Evolutionary conservation across 805 yeast species (phyloP), one percentile per base, ranked within the genome.

Genomic region (Yarrowia bubula): DNA sequence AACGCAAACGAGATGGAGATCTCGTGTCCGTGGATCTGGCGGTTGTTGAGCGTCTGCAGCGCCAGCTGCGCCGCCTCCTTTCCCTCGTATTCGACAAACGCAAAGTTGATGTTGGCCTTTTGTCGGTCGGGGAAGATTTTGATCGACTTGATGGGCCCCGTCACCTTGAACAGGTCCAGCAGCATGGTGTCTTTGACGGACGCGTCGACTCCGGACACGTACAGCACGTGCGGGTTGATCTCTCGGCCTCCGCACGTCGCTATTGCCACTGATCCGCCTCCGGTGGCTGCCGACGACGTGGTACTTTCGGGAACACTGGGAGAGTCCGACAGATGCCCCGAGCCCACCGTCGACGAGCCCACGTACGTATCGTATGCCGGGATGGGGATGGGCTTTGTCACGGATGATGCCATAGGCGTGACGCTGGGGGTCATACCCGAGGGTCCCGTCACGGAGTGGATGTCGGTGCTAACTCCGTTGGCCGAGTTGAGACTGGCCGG

Each of bases 1-100:
- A 80, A 90, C 8, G 97, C 97, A 87, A 90, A 89, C 69, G 89
- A 88, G 72, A 90, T 83, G 67, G 81, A 83, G 66, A 91, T 80
- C 51, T 82, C 85, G 41, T 80, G 77, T 68, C 84, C 84, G 66
- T 88, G 73, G 35, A 80, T 75, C 1, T 71, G 68, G 57, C 82
- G 76, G 15, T 90, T 91, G 70, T 87, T 83, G 66, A 89, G 78
- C 10, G 84, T 76, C 61, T 81, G 81, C 64, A 86, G 77, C 1
- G 95, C 93, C 67, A 78, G 77, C 42, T 80, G 81, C 1, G 96
- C 96, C 37, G 80, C 79, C 37, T 77, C 79, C 44, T 84, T 81
- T 60, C 77, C 78, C 31, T 80, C 84, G 70, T 83, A 91, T 75
- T 90, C 96, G 64, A 92, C 84, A 74, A 92, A 91, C 1, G 96